Conservation (phyloP, 2,329 filamentous ascomycete genomes). For the Calcarisporium arbuscula region DNA sequence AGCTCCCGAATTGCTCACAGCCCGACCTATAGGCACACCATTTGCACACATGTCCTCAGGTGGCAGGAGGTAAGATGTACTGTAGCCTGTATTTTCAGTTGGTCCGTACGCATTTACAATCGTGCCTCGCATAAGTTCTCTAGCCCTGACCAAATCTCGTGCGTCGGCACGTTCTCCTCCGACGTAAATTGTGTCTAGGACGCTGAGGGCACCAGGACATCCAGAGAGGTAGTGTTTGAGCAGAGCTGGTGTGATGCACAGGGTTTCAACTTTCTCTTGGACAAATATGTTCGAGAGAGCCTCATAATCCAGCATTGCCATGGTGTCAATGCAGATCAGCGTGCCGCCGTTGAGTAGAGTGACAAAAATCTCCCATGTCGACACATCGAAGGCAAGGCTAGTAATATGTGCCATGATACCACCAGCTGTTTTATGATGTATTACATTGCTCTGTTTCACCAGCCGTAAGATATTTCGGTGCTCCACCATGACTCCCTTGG, state of each 20-base stretch:
- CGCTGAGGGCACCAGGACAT: constrained; percentile 3
- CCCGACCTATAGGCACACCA: constrained; percentile 2
- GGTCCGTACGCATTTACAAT: constrained; percentile 12
- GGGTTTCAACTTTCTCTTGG: constrained; percentile 5
- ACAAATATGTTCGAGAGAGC: constrained; percentile 7
- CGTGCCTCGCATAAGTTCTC: background rate
- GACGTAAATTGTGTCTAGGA: constrained; percentile 7
- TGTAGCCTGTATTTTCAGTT: constrained; percentile 13
- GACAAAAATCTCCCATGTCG: constrained; percentile 11
- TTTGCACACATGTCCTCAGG: constrained; percentile 5
- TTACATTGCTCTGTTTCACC: constrained; percentile 1
- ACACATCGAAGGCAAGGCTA: constrained; percentile 11
- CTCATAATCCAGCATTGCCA: constrained; percentile 7
- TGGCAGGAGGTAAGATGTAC: constrained; percentile 7
- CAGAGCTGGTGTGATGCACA: constrained; percentile 11
- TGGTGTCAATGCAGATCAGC: constrained; percentile 9
- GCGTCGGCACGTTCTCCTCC: constrained; percentile 15
- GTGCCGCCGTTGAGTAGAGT: constrained; percentile 11
- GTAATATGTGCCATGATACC: constrained; percentile 5
- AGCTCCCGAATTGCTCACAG: constrained; percentile 12
- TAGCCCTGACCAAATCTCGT: constrained; percentile 1
- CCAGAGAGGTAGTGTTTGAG: constrained; percentile 15
- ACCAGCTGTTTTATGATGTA: background rate
- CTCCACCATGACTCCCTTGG: constrained; percentile 38
- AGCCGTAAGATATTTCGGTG: constrained; percentile 6